These are phyloP conservation scores for Bigelowiella natans DNA, from an alignment of 78 protist genomes.

Conservation along the genomic window DNA sequence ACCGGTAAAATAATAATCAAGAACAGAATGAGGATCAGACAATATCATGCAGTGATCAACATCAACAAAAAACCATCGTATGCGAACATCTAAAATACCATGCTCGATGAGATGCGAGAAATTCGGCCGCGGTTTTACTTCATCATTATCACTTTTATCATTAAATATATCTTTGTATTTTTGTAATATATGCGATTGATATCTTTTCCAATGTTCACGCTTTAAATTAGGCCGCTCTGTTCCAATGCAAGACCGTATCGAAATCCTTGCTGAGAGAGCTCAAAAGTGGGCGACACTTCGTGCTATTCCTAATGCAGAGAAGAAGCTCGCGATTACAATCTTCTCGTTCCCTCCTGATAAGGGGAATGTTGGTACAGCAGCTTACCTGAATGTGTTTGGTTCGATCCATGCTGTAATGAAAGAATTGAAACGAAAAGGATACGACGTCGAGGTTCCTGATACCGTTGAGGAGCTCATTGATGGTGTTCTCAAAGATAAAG, in stretches of 20 bases:
- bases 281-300: conserved; percentile 26
- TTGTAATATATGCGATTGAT: no score
- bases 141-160: no score
- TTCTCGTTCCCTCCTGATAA: conserved; percentile 48
- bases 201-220: no score
- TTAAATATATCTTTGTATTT: no score
- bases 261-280: not conserved
- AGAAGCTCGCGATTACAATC: conserved; percentile 33
- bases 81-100: no score
- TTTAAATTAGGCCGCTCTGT: conserved; percentile 25
- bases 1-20: conserved; percentile 1
- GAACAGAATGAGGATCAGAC: not conserved
- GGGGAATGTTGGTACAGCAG: conserved; percentile 44
- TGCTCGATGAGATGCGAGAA: no score
- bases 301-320: conserved; percentile 11
- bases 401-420: conserved; percentile 15
- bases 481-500: conserved; percentile 26
- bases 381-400: conserved; percentile 38
- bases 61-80: no score
- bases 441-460: conserved; percentile 23
- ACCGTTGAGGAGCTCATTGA: conserved; percentile 30
- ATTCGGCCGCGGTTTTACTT: no score
- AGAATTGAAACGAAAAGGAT: conserved; percentile 10
- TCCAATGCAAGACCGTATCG: conserved; percentile 14
- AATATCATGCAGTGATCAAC: not conserved